These are phyloP conservation scores for Scenedesmus sp. DNA, from an alignment of 163 green algal species.

Conservation along the genomic window DNA sequence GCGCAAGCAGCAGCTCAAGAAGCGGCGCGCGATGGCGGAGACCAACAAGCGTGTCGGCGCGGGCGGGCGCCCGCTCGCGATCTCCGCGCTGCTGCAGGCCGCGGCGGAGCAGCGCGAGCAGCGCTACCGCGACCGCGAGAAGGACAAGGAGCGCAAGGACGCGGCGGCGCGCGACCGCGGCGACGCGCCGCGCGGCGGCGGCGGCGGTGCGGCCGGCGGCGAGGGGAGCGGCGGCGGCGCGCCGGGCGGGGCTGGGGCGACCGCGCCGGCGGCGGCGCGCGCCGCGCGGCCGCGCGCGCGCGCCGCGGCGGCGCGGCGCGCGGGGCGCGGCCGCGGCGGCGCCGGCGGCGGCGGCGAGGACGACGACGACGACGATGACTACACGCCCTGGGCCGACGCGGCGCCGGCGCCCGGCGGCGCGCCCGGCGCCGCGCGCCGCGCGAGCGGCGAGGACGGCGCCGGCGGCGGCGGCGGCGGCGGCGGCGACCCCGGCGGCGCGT, in stretches of 20 bases:
- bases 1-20: slow-evolving; percentile 87
- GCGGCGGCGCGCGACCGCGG: slow-evolving; percentile 10
- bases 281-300: not conserved
- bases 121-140: slow-evolving; percentile 2
- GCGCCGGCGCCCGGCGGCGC: not conserved
- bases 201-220: not conserved
- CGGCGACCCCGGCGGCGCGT: slow-evolving; percentile 10
- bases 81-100: slow-evolving; percentile 24
- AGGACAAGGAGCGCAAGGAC: not conserved
- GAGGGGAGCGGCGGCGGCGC: not conserved
- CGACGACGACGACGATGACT: slow-evolving; percentile 30
- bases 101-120: slow-evolving; percentile 41
- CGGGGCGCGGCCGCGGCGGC: slow-evolving; percentile 9
- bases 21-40: slow-evolving; percentile 73
- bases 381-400: slow-evolving; percentile 20
- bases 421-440: slow-evolving; percentile 2
- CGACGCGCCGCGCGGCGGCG: too few relatives aligned
- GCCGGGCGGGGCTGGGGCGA: not conserved
- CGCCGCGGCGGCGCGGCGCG: not conserved
- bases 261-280: not conserved
- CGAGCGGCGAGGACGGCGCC: slow-evolving; percentile 1
- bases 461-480: not conserved
- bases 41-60: slow-evolving; percentile 41
- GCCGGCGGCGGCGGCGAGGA: not conserved
- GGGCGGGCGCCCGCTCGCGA: not conserved